phyloP scores from a whole-genome alignment of 83 land plant species.

The Picea mariana region DNA sequence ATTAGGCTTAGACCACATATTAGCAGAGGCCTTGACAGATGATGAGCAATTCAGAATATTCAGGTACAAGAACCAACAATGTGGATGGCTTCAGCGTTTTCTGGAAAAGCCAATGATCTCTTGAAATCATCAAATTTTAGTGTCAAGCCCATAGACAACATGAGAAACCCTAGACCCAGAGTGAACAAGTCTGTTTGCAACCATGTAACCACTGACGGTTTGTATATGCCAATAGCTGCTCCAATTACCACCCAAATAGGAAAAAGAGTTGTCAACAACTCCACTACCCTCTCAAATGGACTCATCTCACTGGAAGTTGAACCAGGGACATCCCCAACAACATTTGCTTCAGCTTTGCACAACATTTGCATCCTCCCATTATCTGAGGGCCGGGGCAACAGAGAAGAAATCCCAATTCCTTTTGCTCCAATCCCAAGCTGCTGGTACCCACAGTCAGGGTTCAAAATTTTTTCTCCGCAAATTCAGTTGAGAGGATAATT shows the following conservation, averaged over 20 bases:
- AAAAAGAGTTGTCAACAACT: constrained; percentile 91
- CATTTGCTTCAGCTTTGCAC: constrained; percentile 64
- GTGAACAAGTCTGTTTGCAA: constrained; percentile 95
- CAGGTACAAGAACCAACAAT: no score
- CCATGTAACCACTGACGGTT: constrained; percentile 97
- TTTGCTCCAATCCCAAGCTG: no score
- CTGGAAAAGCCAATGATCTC: no score
- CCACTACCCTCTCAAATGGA: constrained; percentile 87
- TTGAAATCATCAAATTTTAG: constrained; percentile 96
- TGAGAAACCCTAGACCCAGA: constrained; percentile 84
- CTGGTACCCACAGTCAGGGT: no score
- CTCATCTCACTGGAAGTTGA: constrained; percentile 39
- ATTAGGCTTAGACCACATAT: no score
- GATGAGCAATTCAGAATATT: no score
- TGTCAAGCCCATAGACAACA: constrained; percentile 99
- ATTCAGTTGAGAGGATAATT: no score
- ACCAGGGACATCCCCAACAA: constrained; percentile 51
- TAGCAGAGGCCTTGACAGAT: no score
- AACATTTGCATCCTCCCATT: constrained; percentile 27
- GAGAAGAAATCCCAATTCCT: no score
- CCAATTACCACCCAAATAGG: constrained; percentile 97
- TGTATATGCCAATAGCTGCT: constrained; percentile 88
- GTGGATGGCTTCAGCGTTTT: no score
- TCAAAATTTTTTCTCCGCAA: no score
- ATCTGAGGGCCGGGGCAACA: no score